Evolutionary conservation across 179 eudicot genomes (phyloP), one percentile per base, ranked within the genome.

Genomic region (Beta macrorhiza): DNA sequence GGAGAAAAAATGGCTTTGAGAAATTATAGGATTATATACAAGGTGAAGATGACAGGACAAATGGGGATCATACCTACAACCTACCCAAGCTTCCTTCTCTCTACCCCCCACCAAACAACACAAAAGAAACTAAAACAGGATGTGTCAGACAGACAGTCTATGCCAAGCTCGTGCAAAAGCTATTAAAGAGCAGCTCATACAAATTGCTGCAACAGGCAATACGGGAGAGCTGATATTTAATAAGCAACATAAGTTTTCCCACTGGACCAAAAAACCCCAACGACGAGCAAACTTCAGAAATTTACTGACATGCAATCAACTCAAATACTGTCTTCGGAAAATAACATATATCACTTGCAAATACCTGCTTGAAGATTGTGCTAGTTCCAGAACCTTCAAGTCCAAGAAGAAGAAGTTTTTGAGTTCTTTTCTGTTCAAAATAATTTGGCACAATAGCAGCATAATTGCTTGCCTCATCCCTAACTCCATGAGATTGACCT

Each of bases 351-450:
- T 32, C 57, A 56, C 52, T 42, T 12, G 63, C 58, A 55, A 8
- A 55, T 84, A 91, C 99, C 97, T 96, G 99, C 92, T 96, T 96
- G 83, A 94, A 96, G 14, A 96, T 87, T 9, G 99, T 97, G 91
- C 99, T 97, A 78, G 98, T 94, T 79, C 99, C 99, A 75, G 98
- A 89, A 64, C 97, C 93, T 72, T 86, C 90, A 20, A 88, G 86
- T 63, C 99, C 99, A 77, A 96, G 89, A 42, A 96, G 90, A 73
- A 96, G 92, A 78, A 96, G 92, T 89, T 91, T 96, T 83, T 91
- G 97, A 55, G 76, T 65, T 85, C 82, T 91, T 83, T 86, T 90
- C 82, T 83, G 92, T 74, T 96, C 98, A 57, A 92, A 85, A 86
- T 89, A 96, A 82, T 86, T 88, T 72, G 98, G 93, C 74, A 91